These are phyloP conservation scores for Hymenoscyphus occultus DNA, from an alignment of 2,329 filamentous ascomycete genomes.

Conservation along the genomic window DNA sequence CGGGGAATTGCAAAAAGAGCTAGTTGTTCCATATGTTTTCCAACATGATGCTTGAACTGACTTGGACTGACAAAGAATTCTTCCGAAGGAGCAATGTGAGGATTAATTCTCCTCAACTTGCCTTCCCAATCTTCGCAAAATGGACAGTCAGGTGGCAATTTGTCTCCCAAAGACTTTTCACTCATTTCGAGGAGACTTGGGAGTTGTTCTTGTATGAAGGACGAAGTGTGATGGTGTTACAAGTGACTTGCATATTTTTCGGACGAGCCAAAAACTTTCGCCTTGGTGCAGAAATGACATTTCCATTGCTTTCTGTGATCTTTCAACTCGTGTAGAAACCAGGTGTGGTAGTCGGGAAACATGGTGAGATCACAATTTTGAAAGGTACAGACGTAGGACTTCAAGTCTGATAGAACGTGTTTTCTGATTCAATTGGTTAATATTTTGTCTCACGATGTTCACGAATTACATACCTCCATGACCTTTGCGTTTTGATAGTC, in stretches of 20 bases:
- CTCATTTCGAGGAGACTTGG: conserved; percentile 21
- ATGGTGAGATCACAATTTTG: conserved; percentile 30
- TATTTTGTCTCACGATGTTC: not conserved
- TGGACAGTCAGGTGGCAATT: conserved; percentile 27
- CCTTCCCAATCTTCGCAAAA: conserved; percentile 34
- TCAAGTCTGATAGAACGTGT: conserved; percentile 34
- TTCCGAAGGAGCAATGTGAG: conserved; percentile 9
- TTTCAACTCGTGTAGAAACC: conserved; percentile 35
- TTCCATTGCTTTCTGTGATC: conserved; percentile 27
- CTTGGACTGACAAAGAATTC: conserved; percentile 10
- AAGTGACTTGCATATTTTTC: conserved; percentile 16
- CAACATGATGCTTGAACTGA: conserved; percentile 27
- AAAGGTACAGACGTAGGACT: conserved; percentile 36
- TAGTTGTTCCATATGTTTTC: conserved; percentile 28
- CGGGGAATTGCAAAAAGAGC: conserved; percentile 27
- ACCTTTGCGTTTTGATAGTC: conserved; percentile 17
- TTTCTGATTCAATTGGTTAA: conserved; percentile 16
- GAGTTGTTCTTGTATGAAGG: conserved; percentile 19
- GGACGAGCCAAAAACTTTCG: conserved; percentile 1
- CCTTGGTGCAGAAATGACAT: conserved; percentile 27
- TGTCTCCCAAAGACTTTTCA: conserved; percentile 9
- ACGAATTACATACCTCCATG: conserved; percentile 25
- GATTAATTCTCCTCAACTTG: conserved; percentile 10
- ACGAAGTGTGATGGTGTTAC: conserved; percentile 9
- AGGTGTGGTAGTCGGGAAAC: conserved; percentile 29